A percentile compares a stretch with the other conserved stretches of the same genome.
phyloP scores from a whole-genome alignment of 495 filamentous ascomycete genomes.

The Xanthoparmelia taractica region DNA sequence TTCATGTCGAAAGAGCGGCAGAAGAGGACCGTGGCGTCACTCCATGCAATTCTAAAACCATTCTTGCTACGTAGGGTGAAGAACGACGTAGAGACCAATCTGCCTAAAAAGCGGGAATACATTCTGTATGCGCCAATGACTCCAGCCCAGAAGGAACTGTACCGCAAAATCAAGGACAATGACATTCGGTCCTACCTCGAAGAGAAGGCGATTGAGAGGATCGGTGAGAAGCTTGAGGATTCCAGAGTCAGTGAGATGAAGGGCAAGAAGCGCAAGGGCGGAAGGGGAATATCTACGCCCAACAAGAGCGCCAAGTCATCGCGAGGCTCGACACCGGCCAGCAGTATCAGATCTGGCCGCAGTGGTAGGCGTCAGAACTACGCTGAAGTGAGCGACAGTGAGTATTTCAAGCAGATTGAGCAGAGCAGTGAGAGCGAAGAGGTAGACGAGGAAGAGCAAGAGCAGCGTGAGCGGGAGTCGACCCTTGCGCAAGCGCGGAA shows the following conservation, averaged over 20 bases:
- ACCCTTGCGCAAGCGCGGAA: conserved; percentile 73
- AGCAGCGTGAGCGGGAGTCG: conserved; percentile 59
- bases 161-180: conserved; percentile 74
- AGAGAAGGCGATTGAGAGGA: conserved; percentile 67
- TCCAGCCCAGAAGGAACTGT: conserved; percentile 78
- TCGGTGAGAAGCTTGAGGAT: conserved; percentile 34
- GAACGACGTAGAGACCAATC: conserved; percentile 76
- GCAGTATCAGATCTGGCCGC: conserved; percentile 38
- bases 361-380: conserved; percentile 53
- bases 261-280: conserved; percentile 50
- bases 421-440: conserved; percentile 45
- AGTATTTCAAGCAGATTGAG: conserved; percentile 61
- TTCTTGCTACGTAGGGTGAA: conserved; percentile 85
- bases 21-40: conserved; percentile 73
- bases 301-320: conserved; percentile 71
- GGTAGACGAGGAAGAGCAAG: conserved; percentile 47
- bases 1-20: conserved; percentile 72
- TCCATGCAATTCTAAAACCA: conserved; percentile 88
- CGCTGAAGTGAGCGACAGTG: conserved; percentile 65
- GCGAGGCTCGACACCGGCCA: conserved; percentile 59
- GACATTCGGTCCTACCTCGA: conserved; percentile 76
- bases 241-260: conserved; percentile 32
- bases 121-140: conserved; percentile 88
- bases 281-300: conserved; percentile 34
- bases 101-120: conserved; percentile 97